These are phyloP conservation scores for Chlamydomonas incerta DNA, from an alignment of 139 green algal species.

Conservation along the genomic window DNA sequence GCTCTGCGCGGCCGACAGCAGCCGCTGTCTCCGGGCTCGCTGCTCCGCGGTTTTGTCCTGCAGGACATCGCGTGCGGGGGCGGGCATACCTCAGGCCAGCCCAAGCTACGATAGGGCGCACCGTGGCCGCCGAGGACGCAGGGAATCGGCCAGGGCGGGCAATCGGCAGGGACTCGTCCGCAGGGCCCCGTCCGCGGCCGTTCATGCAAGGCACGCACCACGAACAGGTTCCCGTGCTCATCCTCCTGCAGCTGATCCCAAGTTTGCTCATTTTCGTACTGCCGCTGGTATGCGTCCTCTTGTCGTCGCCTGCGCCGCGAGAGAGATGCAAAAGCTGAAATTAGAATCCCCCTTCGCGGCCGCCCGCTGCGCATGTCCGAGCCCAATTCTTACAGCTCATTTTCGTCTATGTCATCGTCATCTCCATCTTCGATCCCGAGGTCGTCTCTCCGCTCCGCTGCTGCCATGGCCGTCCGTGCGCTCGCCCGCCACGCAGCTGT, in stretches of 20 bases:
- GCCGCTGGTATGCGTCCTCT: conserved; percentile 73
- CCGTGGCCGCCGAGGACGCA: too few species aligned
- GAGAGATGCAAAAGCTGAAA: neutral
- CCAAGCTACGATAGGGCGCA: too few species aligned
- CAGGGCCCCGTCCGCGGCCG: too few species aligned
- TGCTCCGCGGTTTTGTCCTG: conserved; percentile 80
- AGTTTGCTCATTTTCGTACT: conserved; percentile 88
- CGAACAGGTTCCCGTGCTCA: conserved; percentile 81
- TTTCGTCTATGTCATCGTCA: conserved; percentile 38
- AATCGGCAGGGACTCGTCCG: too few species aligned
- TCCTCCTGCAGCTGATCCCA: conserved; percentile 92
- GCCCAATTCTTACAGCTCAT: conserved; percentile 6
- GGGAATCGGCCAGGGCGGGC: too few species aligned
- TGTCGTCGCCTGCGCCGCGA: conserved; percentile 51
- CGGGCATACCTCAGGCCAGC: too few species aligned
- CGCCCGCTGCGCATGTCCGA: too few species aligned
- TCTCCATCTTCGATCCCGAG: conserved; percentile 2
- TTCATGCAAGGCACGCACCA: conserved; percentile 68
- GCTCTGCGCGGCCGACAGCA: conserved; percentile 63
- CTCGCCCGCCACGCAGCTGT: too few species aligned
- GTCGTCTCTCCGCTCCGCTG: conserved; percentile 13
- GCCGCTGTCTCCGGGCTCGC: conserved; percentile 65
- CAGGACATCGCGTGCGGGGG: neutral
- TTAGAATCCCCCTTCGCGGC: too few species aligned
- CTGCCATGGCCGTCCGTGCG: neutral